These are phyloP conservation scores for Pleurotus eryngii DNA, from an alignment of 768 basidiomycete species.

Conservation along the genomic window DNA sequence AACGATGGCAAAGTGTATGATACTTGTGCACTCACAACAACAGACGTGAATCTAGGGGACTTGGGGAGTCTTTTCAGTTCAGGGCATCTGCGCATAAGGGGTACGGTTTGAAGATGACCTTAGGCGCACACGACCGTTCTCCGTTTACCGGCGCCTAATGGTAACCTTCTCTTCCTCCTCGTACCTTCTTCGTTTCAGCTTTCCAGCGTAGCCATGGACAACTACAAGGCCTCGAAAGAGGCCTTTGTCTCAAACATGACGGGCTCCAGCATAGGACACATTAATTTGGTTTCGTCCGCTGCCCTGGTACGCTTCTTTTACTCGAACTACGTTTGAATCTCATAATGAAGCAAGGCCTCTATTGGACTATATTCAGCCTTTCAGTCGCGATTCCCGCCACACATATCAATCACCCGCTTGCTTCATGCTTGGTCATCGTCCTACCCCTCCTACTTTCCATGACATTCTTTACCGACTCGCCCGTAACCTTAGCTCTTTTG, in stretches of 20 bases:
- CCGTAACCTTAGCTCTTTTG: slow-evolving; percentile 46
- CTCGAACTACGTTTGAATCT: not conserved
- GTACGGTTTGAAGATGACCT: too few relatives aligned
- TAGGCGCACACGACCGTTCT: too few relatives aligned
- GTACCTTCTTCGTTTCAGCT: not conserved
- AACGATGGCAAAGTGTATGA: not conserved
- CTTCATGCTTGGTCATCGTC: slow-evolving; percentile 65
- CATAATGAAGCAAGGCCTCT: slow-evolving; percentile 48
- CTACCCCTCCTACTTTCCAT: slow-evolving; percentile 80
- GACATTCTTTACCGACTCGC: slow-evolving; percentile 66
- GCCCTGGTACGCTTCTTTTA: slow-evolving; percentile 42
- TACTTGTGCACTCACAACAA: slow-evolving; percentile 27
- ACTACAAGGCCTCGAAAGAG: slow-evolving; percentile 71
- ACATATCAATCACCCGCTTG: slow-evolving; percentile 32
- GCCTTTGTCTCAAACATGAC: slow-evolving; percentile 65
- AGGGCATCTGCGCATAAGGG: slow-evolving; percentile 17
- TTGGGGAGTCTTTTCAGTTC: slow-evolving; percentile 33
- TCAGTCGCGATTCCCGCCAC: slow-evolving; percentile 42
- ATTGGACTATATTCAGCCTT: slow-evolving; percentile 67
- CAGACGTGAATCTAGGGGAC: slow-evolving; percentile 25
- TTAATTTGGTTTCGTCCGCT: slow-evolving; percentile 57
- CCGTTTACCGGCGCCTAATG: too few relatives aligned
- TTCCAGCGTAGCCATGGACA: not conserved
- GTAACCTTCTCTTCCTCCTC: not conserved
- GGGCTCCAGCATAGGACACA: slow-evolving; percentile 59